Base-by-base conservation (phyloP, 2,329 filamentous ascomycete species). In the Botrytis squamosa region DNA sequence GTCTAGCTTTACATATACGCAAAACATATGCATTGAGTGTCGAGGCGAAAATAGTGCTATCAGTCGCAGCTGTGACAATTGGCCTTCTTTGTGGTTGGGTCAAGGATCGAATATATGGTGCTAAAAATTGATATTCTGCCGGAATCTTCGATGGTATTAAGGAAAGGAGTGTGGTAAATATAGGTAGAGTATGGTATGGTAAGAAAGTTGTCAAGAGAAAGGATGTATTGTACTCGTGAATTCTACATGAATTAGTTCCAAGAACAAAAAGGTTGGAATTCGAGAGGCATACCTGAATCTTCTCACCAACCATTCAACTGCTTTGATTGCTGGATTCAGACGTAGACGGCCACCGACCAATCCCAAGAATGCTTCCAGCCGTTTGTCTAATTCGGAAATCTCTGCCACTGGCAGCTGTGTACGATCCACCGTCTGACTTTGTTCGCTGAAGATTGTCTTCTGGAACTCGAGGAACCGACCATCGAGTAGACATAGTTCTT, bases 261-360 rank as follows among this genome's bases (percentile, higher is more conserved):
- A 25, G 12, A 57, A n/a, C 46, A 33, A 67, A 33, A 38, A n/a
- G 1, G 1, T 42, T 18, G 22, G 12, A 44, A 20, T 63, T 38
- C 29, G 22, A 69, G 6, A 74, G 52, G 78, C 87, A 75, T 85
- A 97, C 94, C 91, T 90, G 80, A 98, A 99, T 79, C 95, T 88
- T 80, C 96, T 88, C 72, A 99, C 88, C 65, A 99, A 87, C 96
- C 96, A 99, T 85, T 99, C 97, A 55, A 98, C 87, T 25, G 95
- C 91, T 83, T 97, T 97, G 71, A 97, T 89, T 0, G 93, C 94
- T 59, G 96, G 95, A 84, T 92, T 94, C 46, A 99, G 86, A 76
- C 95, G 87, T 77, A 99, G 82, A 59, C 92, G 89, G 40, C 91
- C 90, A 36, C 93, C 92, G 18, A 92, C 90, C 22, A 98, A 86